phyloP scores from a whole-genome alignment of 306 rosid species.

The Bauhinia variegata region DNA sequence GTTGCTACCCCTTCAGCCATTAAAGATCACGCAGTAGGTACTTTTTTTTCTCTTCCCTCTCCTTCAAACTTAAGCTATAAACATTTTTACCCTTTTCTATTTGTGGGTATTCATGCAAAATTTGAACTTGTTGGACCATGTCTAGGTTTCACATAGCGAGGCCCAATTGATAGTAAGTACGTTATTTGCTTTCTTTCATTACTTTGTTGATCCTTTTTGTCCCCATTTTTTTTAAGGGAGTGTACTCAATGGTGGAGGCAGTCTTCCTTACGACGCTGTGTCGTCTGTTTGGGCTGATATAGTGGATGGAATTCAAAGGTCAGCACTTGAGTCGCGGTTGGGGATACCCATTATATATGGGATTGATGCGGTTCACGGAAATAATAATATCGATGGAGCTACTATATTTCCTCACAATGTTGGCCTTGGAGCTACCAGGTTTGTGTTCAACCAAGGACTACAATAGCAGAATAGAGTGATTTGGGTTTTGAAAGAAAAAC shows the following conservation, averaged over 20 bases:
- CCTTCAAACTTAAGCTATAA: too few relatives aligned
- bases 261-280: constrained; percentile 65
- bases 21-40: too few relatives aligned
- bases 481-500: too few relatives aligned
- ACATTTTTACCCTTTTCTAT: background rate
- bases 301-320: constrained; percentile 71
- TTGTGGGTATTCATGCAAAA: background rate
- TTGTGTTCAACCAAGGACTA: background rate
- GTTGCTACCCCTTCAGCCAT: too few relatives aligned
- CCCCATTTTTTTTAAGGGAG: constrained; percentile 18
- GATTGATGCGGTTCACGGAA: constrained; percentile 90
- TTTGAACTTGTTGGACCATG: too few relatives aligned
- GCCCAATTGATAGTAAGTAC: too few relatives aligned
- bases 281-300: constrained; percentile 87
- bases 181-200: too few relatives aligned
- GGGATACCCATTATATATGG: constrained; percentile 83
- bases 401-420: constrained; percentile 86
- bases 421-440: constrained; percentile 91
- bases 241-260: constrained; percentile 73
- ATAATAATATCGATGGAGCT: constrained; percentile 73
- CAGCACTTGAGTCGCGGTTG: constrained; percentile 65
- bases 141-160: too few relatives aligned
- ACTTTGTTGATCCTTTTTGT: too few relatives aligned
- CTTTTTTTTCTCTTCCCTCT: too few relatives aligned
- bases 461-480: too few relatives aligned